phyloP scores from a whole-genome alignment of 1,139 yeast genomes.

The Blastobotrys malaysiensis region DNA sequence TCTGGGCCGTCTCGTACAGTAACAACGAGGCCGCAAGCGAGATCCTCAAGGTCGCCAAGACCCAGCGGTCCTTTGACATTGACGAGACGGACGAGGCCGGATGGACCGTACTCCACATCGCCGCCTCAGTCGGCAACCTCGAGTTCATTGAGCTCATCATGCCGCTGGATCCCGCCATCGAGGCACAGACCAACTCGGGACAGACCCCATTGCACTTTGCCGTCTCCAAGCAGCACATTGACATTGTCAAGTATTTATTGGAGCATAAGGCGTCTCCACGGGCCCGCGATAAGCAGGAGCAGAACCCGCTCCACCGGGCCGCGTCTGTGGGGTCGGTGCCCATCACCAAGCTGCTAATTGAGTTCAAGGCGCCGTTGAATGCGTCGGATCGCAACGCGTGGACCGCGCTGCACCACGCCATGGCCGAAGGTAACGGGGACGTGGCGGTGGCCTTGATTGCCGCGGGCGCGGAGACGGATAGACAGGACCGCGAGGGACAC shows the following conservation, averaged over 20 bases:
- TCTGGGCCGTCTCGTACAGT: conserved; percentile 80
- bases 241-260: conserved; percentile 48
- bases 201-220: conserved; percentile 75
- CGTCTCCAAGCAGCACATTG: conserved; percentile 58
- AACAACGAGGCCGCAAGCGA: conserved; percentile 49
- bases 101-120: conserved; percentile 86
- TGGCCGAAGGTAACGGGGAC: conserved; percentile 88
- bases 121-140: conserved; percentile 65
- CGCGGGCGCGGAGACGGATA: conserved; percentile 59
- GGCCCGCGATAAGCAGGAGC: conserved; percentile 59
- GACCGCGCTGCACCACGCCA: conserved; percentile 86
- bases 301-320: conserved; percentile 75
- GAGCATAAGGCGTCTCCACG: conserved; percentile 55
- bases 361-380: conserved; percentile 59
- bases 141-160: conserved; percentile 44
- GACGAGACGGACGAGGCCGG: conserved; percentile 75
- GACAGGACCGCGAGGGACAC: conserved; percentile 47
- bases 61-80: conserved; percentile 43
- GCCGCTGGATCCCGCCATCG: conserved; percentile 42
- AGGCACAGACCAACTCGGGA: conserved; percentile 58
- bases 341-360: conserved; percentile 46
- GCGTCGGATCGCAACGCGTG: conserved; percentile 67
- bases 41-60: conserved; percentile 41
- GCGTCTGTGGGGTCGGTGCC: conserved; percentile 68
- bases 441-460: conserved; percentile 57